Base-by-base conservation (phyloP, 305 asterid genomes). In the Andrographis paniculata region DNA sequence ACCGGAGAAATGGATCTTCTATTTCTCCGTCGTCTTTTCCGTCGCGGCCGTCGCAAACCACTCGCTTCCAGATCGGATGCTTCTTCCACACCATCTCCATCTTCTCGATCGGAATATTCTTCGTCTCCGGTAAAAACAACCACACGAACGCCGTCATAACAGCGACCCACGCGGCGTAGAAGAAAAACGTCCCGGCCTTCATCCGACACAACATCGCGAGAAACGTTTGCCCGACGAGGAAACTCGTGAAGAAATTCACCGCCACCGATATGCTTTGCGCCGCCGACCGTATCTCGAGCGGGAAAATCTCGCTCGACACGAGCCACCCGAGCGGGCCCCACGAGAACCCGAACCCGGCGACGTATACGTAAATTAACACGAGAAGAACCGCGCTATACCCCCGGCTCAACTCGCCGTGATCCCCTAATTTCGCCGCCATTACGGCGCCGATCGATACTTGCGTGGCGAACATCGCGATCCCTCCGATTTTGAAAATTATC, bases 271-370 rank as follows among this genome's bases (percentile, higher is more conserved):
- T 59, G 16, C 75, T 61, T 46, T 75, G 88, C 14, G 80, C 88
- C 0, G 82, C 80, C 0, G 88, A 81, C 27, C 93, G 47, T 18
- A 62, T 72, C 41, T 82, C 93, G 56, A 82, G 4, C 0, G 93
- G 93, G 16, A 71, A 69, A 11, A 78, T 74, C 30, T 82, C 93
- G 50, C 88, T 76, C 0, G 93, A 88, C 0, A 82, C 85, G 39
- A 78, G 52, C 93, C 93, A 82, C 16, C 89, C 86, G 37, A 82
- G 56, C 3, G 93, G 93, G 0, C 93, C 89, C 93, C 93, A 82
- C 7, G 88, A 78, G 88, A 88, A 82, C 0, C 85, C 88, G 41
- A 82, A 82, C 14, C 66, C 93, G 1, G 93, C 80, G 0, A 78
- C 85, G 6, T 75, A 78, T 0, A 66, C 4, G 28, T 85, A 82